Evolutionary conservation across 345 rosid species (phyloP).

Genomic region (Alliaria petiolata): DNA sequence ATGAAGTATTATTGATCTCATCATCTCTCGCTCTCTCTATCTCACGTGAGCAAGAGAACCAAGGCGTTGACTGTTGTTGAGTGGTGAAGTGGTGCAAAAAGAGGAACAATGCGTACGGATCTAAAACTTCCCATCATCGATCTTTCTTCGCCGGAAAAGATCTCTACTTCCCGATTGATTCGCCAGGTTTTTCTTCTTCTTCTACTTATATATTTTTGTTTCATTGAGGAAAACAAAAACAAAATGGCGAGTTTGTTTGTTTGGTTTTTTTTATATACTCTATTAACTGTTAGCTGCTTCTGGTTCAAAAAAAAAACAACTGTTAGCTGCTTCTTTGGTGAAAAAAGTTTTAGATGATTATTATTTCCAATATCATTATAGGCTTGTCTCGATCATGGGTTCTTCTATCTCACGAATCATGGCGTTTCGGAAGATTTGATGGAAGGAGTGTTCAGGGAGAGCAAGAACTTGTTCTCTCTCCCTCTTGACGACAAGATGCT

Average conservation of each 20-base stretch:
- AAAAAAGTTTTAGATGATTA: too few relatives aligned
- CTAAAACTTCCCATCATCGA: slow-evolving; percentile 50
- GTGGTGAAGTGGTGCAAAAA: too few relatives aligned
- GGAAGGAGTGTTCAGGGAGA: slow-evolving; percentile 41
- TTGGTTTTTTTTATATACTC: too few relatives aligned
- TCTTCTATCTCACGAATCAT: slow-evolving; percentile 85
- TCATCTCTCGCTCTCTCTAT: too few relatives aligned
- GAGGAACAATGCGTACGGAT: background rate
- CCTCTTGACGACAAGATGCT: slow-evolving; percentile 56
- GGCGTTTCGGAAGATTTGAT: slow-evolving; percentile 58
- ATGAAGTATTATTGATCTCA: too few relatives aligned
- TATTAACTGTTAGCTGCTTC: background rate
- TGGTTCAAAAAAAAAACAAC: background rate
- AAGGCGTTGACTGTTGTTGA: too few relatives aligned
- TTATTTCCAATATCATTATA: slow-evolving; percentile 14
- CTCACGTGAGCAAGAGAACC: too few relatives aligned
- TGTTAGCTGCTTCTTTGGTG: background rate
- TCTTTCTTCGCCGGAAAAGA: slow-evolving; percentile 41
- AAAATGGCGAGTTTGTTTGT: too few relatives aligned
- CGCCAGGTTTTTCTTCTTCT: slow-evolving; percentile 43
- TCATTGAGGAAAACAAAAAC: too few relatives aligned
- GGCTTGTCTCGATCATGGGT: slow-evolving; percentile 77
- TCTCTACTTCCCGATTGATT: slow-evolving; percentile 39
- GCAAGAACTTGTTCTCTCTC: slow-evolving; percentile 75
- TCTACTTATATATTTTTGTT: background rate